Evolutionary conservation across 1,284 basidiomycete genomes (phyloP).

Genomic region (Apiotrichum laibachii): DNA sequence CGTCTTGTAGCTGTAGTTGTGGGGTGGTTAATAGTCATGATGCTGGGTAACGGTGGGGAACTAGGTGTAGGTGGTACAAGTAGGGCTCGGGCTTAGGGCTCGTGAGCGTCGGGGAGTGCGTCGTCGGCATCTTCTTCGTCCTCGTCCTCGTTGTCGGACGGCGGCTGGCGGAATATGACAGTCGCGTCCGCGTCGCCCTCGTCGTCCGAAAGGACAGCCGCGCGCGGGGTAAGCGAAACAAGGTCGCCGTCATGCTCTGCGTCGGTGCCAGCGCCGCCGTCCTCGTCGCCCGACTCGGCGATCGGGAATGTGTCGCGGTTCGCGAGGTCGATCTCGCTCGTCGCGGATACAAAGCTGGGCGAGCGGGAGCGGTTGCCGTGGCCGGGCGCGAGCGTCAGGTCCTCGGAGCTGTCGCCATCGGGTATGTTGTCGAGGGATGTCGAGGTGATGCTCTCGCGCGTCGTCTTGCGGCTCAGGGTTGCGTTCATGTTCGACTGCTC

Average conservation of each 20-base stretch:
- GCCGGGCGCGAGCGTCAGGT: not conserved
- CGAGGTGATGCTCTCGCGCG: not conserved
- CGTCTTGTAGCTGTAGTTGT: no score
- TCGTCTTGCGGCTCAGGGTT: slow-evolving; percentile 1
- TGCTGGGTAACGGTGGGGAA: no score
- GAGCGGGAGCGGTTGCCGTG: not conserved
- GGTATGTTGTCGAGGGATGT: not conserved
- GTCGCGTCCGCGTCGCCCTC: not conserved
- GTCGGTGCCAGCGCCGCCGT: not conserved
- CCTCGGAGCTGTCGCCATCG: not conserved
- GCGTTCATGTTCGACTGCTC: not conserved
- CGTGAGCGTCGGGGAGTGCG: no score
- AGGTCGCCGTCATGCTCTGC: no score
- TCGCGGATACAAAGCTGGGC: not conserved
- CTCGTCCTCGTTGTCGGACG: slow-evolving; percentile 4
- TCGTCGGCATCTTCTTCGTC: not conserved
- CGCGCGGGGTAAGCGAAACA: not conserved
- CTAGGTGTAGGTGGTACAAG: no score
- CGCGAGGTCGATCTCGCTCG: not conserved
- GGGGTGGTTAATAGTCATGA: no score
- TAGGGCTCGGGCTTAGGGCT: no score
- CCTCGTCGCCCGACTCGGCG: not conserved
- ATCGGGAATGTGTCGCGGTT: not conserved
- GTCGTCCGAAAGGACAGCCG: not conserved
- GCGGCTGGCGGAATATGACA: not conserved